Evolutionary conservation across 495 filamentous ascomycete species (phyloP).

Genomic region (Talaromyces thailandensis): DNA sequence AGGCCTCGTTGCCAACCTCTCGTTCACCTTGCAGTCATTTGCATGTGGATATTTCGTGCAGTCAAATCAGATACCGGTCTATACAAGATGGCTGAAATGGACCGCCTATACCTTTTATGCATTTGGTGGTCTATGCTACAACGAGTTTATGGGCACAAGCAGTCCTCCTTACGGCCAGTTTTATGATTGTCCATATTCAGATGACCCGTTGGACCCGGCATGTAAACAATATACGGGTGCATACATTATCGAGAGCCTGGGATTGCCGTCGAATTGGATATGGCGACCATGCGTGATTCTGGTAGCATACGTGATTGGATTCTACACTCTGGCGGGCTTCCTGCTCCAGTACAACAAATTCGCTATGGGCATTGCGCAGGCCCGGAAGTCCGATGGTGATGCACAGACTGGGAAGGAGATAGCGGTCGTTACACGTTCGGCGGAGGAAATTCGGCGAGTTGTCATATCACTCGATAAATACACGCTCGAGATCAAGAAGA

Average conservation of each 20-base stretch:
- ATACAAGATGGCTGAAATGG: conserved; percentile 62
- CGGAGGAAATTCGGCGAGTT: conserved; percentile 40
- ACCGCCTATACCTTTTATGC: conserved; percentile 51
- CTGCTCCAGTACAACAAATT: conserved; percentile 48
- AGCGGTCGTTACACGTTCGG: conserved; percentile 32
- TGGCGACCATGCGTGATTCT: conserved; percentile 52
- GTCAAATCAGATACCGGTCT: conserved; percentile 59
- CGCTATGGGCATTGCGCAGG: conserved; percentile 51
- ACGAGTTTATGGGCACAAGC: conserved; percentile 53
- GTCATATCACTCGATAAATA: conserved; percentile 53
- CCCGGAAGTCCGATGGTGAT: conserved; percentile 45
- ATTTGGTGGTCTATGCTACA: conserved; percentile 56
- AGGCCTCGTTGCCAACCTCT: conserved; percentile 56
- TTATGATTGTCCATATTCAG: conserved; percentile 57
- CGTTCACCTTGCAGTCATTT: conserved; percentile 61
- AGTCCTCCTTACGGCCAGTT: conserved; percentile 35
- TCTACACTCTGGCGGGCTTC: conserved; percentile 45
- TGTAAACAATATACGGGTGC: conserved; percentile 59
- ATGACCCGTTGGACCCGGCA: conserved; percentile 43
- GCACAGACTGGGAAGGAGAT: conserved; percentile 53
- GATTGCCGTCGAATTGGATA: conserved; percentile 54
- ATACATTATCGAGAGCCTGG: conserved; percentile 57
- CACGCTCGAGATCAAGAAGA: conserved; percentile 53
- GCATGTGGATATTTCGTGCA: conserved; percentile 68
- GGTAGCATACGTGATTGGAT: conserved; percentile 46